phyloP scores from a whole-genome alignment of 1,284 basidiomycete species.

The Mycena citricolor region DNA sequence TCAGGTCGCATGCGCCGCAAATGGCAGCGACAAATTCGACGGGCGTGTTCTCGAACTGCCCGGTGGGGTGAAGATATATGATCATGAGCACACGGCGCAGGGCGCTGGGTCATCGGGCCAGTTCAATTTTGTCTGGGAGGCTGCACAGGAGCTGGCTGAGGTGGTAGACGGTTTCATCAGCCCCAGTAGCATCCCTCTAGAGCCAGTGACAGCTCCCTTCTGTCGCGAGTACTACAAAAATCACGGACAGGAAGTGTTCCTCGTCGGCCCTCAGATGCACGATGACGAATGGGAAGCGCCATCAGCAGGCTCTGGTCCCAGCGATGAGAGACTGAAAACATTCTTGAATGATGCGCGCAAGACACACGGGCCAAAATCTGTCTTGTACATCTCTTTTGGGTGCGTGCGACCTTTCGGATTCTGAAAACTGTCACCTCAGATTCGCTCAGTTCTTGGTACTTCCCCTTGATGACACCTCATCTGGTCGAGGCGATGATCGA shows the following conservation, averaged over 20 bases:
- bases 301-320: not conserved
- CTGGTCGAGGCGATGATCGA: slow-evolving; percentile 10
- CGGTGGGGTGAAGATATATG: slow-evolving; percentile 7
- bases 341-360: slow-evolving; percentile 8
- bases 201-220: slow-evolving; percentile 1
- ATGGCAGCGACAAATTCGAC: slow-evolving; percentile 5
- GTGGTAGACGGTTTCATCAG: slow-evolving; percentile 1
- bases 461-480: slow-evolving; percentile 4
- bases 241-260: slow-evolving; percentile 13
- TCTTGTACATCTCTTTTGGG: slow-evolving; percentile 14
- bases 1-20: slow-evolving; percentile 1
- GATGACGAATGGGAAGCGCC: not conserved
- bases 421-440: no score
- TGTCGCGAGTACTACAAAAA: not conserved
- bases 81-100: slow-evolving; percentile 3
- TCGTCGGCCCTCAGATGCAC: slow-evolving; percentile 7
- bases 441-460: slow-evolving; percentile 12
- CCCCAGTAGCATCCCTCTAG: not conserved
- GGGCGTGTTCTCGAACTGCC: not conserved
- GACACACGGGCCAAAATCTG: slow-evolving; percentile 3
- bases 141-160: slow-evolving; percentile 2
- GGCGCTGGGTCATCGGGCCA: not conserved
- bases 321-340: not conserved
- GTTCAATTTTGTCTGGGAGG: not conserved
- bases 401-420: no score